Conservation (phyloP, 2,329 filamentous ascomycete genomes). For the Paecilomyces sp. region DNA sequence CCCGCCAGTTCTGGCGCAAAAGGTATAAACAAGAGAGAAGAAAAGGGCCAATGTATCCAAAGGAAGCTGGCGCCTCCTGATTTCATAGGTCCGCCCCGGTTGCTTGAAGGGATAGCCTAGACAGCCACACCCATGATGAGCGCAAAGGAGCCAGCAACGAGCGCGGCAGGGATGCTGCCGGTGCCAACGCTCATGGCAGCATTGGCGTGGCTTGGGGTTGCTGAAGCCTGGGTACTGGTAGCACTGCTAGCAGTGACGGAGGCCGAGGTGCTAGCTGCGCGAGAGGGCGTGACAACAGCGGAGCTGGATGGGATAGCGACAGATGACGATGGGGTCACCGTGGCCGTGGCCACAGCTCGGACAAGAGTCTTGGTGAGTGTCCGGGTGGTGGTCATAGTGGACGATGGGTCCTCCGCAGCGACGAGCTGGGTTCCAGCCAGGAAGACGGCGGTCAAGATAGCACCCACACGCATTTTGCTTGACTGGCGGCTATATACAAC, state of each 20-base stretch:
- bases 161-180: conserved; percentile 19
- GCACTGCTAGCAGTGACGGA: conserved; percentile 7
- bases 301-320: conserved; percentile 3
- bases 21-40: background rate
- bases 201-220: conserved; percentile 7
- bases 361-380: conserved; percentile 29
- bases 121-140: conserved; percentile 27
- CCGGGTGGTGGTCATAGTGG: conserved; percentile 37
- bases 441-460: background rate
- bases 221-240: conserved; percentile 12
- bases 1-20: background rate
- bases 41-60: conserved; percentile 1
- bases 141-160: conserved; percentile 31
- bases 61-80: background rate
- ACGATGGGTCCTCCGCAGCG: conserved; percentile 19
- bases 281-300: conserved; percentile 6
- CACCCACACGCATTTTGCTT: background rate
- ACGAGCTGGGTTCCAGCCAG: conserved; percentile 24
- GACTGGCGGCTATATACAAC: background rate
- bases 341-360: conserved; percentile 16
- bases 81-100: background rate
- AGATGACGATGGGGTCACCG: conserved; percentile 3
- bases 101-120: conserved; percentile 13
- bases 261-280: conserved; percentile 7
- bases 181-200: conserved; percentile 8